These are phyloP conservation scores for Cystobasidium slooffiae DNA, from an alignment of 1,284 basidiomycete genomes.

Conservation along the genomic window DNA sequence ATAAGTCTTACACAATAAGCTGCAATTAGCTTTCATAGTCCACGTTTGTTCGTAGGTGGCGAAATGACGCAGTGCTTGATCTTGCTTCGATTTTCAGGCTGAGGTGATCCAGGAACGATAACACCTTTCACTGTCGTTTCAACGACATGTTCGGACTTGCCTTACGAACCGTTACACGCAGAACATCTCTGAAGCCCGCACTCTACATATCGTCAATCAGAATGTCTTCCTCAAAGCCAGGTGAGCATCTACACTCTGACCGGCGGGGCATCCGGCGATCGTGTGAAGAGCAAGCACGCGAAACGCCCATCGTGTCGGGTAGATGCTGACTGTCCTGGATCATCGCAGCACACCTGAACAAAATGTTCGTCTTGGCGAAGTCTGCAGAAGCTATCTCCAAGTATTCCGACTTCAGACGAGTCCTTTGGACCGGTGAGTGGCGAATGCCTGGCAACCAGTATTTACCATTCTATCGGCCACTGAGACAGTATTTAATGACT, in stretches of 20 bases:
- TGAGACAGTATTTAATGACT: no score
- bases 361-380: conserved; percentile 44
- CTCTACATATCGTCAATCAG: not conserved
- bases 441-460: not conserved
- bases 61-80: not conserved
- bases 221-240: conserved; percentile 39
- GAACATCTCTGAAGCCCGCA: not conserved
- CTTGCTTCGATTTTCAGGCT: no score
- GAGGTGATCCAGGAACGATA: no score
- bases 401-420: conserved; percentile 56
- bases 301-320: no score
- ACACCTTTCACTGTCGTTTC: not conserved
- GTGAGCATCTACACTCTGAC: no score
- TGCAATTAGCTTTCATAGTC: not conserved
- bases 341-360: no score
- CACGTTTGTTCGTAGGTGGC: not conserved
- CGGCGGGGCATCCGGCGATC: not conserved
- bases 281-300: not conserved
- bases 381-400: conserved; percentile 19
- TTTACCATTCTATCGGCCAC: no score
- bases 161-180: conserved; percentile 5
- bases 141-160: conserved; percentile 13
- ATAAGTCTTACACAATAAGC: not conserved
- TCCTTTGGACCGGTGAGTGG: conserved; percentile 56
- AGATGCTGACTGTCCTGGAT: no score